Evolutionary conservation across 768 basidiomycete genomes (phyloP).

Genomic region (Clavulina sp.): DNA sequence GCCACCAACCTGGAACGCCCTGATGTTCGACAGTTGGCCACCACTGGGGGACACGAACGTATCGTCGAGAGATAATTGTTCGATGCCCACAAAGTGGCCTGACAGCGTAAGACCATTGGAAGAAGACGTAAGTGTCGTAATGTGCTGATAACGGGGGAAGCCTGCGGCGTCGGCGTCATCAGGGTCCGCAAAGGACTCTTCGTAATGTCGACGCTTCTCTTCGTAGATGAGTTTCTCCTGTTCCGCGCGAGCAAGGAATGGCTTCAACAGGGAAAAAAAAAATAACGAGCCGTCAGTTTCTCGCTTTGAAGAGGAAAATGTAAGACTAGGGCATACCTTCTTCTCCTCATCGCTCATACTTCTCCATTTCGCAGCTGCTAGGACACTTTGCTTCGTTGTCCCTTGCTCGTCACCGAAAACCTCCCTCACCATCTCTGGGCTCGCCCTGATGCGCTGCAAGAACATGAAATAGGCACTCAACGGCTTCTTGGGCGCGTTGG

Average conservation of each 20-base stretch:
- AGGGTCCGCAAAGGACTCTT: constrained; percentile 30
- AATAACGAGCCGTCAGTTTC: neutral
- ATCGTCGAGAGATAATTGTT: neutral
- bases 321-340: constrained; percentile 36
- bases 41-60: neutral
- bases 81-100: neutral
- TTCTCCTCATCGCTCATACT: constrained; percentile 86
- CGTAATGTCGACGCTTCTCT: constrained; percentile 66
- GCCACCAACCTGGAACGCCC: no score
- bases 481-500: constrained; percentile 92
- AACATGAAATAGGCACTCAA: constrained; percentile 92
- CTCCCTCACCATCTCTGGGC: constrained; percentile 50
- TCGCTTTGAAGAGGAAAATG: constrained; percentile 9
- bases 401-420: constrained; percentile 84
- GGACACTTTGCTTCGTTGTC: constrained; percentile 85
- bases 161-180: no score
- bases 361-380: constrained; percentile 86
- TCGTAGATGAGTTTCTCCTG: constrained; percentile 93
- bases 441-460: constrained; percentile 73
- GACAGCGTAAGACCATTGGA: neutral
- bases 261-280: constrained; percentile 27
- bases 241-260: constrained; percentile 84
- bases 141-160: no score
- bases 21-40: neutral
- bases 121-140: no score